These are phyloP conservation scores for Nymphaea colorata DNA, from an alignment of 164 flowering plant genomes.

Conservation along the genomic window DNA sequence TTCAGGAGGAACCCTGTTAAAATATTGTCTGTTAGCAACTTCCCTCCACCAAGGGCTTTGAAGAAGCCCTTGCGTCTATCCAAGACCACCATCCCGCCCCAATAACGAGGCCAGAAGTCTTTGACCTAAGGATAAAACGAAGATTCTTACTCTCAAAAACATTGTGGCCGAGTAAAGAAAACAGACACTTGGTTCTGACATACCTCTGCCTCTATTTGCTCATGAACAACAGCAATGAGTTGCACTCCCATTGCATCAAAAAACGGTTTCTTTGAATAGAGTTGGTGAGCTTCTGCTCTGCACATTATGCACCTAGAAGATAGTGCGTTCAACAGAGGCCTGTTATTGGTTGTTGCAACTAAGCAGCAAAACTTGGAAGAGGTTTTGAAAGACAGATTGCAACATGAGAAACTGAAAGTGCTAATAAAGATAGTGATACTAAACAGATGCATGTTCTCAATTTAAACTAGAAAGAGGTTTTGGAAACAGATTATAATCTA, in stretches of 20 bases:
- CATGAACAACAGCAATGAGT: conserved; percentile 58
- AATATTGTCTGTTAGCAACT: conserved; percentile 59
- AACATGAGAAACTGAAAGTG: too few relatives aligned
- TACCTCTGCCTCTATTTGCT: conserved; percentile 69
- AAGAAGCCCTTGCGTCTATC: conserved; percentile 47
- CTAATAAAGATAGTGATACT: too few relatives aligned
- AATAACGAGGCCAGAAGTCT: conserved; percentile 80
- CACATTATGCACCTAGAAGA: conserved; percentile 77
- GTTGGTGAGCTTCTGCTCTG: conserved; percentile 77
- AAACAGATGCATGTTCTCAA: too few relatives aligned
- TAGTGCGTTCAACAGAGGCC: neutral
- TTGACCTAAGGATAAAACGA: conserved; percentile 26
- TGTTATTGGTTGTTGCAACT: too few relatives aligned
- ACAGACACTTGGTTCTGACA: neutral
- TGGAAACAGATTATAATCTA: neutral
- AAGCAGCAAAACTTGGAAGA: too few relatives aligned
- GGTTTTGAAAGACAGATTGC: too few relatives aligned
- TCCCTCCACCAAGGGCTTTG: conserved; percentile 76
- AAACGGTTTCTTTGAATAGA: conserved; percentile 60
- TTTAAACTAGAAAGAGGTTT: neutral
- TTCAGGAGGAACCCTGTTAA: conserved; percentile 62
- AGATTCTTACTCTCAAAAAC: neutral
- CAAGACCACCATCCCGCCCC: conserved; percentile 57
- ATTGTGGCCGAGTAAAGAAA: too few relatives aligned
- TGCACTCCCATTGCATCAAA: conserved; percentile 68